A percentile compares a stretch with the other conserved stretches of the same genome.
Evolutionary conservation across 352 stramenopile genomes (phyloP).

Genomic region (Phytophthora multivora): DNA sequence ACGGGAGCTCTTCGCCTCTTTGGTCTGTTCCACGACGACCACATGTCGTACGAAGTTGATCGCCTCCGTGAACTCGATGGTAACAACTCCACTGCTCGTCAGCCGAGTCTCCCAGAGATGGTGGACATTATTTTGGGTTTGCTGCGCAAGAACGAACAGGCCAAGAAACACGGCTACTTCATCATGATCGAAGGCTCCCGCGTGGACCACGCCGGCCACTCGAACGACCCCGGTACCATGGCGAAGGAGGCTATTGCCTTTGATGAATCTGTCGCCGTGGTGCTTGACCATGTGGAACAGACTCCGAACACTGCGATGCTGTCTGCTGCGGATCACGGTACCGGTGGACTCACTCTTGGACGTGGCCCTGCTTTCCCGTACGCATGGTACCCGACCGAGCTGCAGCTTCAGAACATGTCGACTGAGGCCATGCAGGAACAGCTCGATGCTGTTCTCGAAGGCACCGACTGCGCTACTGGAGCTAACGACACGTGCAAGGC

Average conservation of each 20-base stretch:
- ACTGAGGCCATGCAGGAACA: constrained; percentile 59
- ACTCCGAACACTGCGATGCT: constrained; percentile 60
- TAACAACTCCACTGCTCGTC: constrained; percentile 45
- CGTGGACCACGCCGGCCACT: constrained; percentile 70
- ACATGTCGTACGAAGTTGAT: constrained; percentile 79
- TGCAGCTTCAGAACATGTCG: constrained; percentile 64
- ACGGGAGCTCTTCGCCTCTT: constrained; percentile 58
- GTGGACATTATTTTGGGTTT: constrained; percentile 61
- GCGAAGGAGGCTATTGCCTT: constrained; percentile 72
- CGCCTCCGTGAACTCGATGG: constrained; percentile 41
- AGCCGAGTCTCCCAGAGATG: constrained; percentile 70
- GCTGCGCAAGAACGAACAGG: constrained; percentile 71
- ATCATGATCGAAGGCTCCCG: constrained; percentile 80
- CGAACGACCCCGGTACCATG: constrained; percentile 72
- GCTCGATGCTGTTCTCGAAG: constrained; percentile 40
- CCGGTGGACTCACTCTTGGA: constrained; percentile 64
- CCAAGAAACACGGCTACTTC: constrained; percentile 79
- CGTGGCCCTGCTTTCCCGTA: constrained; percentile 38
- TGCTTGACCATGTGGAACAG: constrained; percentile 58
- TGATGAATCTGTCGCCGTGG: constrained; percentile 68
- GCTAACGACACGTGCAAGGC: constrained; percentile 56
- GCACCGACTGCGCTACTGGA: constrained; percentile 33
- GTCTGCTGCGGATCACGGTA: constrained; percentile 69
- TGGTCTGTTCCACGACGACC: constrained; percentile 60
- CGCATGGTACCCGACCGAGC: constrained; percentile 50